Base-by-base conservation (phyloP, 202 grass and related monocot genomes). In the Eragrostis tef region DNA sequence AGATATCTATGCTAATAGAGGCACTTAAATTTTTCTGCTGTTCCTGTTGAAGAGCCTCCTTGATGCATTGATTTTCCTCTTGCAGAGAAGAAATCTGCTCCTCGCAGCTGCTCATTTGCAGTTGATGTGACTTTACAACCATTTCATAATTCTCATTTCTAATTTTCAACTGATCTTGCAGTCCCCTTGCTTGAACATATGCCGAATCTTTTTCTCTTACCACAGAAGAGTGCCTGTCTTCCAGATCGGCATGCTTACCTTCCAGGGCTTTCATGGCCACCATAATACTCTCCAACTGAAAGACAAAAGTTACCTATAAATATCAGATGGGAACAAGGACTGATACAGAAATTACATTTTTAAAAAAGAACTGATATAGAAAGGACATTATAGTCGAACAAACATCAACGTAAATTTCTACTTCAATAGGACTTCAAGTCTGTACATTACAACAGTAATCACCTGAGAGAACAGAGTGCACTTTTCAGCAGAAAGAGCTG, bases 251-350 rank as follows among this genome's bases (percentile, higher is more conserved):
- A 71, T 87, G 89, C 77, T 74, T 88, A 75, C 81, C 75, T 87
- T 93, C 93, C 70, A 96, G 71, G 72, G 75, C 79, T 85, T 94
- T 87, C 83, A 87, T 78, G 66, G 70, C 73, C 48, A 89, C 14
- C 86, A 79, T 86, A 74, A 90, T 81, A 71, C 64, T 92, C 89
- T 87, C 78, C 64, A 99, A 60, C 96, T 99, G 93, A 87, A 79
- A 90, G 34, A 69, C 29, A 72, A 76, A 76, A 60, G 62, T 72
- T 34, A 87, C 70, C 77, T 43, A 65, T 39, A 71, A 57, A 68
- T 71, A 34, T 85, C 51, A 78, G 57, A 71, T 46, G 54, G 64
- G 13, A 59, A 79, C 42, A 78, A 75, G 34, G 53, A 67, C 1
- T 77, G 60, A 73, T 67, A 58, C 11, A 66, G 19, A 54, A 69